These are phyloP conservation scores for Geotrichum reessii DNA, from an alignment of 1,139 yeast species.

Conservation along the genomic window DNA sequence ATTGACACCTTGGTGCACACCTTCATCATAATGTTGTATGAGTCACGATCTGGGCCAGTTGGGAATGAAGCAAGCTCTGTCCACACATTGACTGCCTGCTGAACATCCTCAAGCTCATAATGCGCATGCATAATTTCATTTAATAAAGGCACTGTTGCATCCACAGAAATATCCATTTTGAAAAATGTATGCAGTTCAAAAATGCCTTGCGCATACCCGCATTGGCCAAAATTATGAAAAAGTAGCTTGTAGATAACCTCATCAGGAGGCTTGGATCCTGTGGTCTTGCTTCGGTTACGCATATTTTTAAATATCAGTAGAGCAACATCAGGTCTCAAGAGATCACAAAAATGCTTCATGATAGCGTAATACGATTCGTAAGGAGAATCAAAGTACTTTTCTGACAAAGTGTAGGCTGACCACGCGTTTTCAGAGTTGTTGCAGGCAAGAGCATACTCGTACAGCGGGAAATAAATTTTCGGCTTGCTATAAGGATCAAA, in stretches of 20 bases:
- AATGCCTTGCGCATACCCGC: constrained; percentile 62
- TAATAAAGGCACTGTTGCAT: constrained; percentile 52
- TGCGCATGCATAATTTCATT: constrained; percentile 66
- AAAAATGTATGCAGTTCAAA: constrained; percentile 58
- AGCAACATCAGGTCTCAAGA: constrained; percentile 59
- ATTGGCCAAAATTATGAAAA: constrained; percentile 55
- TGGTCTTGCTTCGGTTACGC: constrained; percentile 51
- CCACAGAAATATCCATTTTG: constrained; percentile 60
- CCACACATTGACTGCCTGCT: constrained; percentile 58
- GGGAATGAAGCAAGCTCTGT: constrained; percentile 52
- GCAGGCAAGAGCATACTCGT: constrained; percentile 42
- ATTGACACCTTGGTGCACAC: constrained; percentile 57
- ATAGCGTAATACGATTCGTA: constrained; percentile 56
- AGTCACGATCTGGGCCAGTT: constrained; percentile 52
- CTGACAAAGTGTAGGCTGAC: constrained; percentile 57
- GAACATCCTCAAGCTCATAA: constrained; percentile 55
- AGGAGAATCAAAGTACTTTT: constrained; percentile 55
- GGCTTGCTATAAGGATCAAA: constrained; percentile 28
- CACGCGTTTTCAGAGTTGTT: constrained; percentile 50
- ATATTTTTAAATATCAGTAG: constrained; percentile 59
- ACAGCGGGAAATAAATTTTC: constrained; percentile 41
- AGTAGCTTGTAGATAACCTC: constrained; percentile 58
- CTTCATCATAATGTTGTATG: constrained; percentile 67
- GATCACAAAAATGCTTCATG: constrained; percentile 53
- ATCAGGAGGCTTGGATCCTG: constrained; percentile 59